These are phyloP conservation scores for Dentipellis fragilis DNA, from an alignment of 768 basidiomycete species.

Conservation along the genomic window DNA sequence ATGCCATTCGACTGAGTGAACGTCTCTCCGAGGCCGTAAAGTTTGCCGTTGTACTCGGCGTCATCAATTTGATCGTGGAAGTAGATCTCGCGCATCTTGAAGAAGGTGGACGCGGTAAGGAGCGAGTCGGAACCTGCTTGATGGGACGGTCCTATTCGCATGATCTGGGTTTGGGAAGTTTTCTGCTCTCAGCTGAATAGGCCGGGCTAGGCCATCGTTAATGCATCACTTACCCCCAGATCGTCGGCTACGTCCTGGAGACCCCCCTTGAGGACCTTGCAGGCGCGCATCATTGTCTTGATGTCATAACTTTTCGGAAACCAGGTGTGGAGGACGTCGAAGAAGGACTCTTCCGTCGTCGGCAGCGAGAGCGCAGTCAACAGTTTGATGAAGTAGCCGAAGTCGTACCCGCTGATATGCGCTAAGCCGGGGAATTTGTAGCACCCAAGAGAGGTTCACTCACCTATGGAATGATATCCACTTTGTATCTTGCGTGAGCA, in stretches of 20 bases:
- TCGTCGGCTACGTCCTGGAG: constrained; percentile 95
- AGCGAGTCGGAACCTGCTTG: constrained; percentile 98
- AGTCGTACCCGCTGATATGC: constrained; percentile 82
- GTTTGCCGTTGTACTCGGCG: constrained; percentile 67
- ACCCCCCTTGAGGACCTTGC: constrained; percentile 75
- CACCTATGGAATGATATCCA: constrained; percentile 99
- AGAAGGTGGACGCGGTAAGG: constrained; percentile 87
- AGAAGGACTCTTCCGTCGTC: constrained; percentile 82
- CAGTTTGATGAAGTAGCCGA: constrained; percentile 95
- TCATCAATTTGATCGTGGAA: constrained; percentile 89
- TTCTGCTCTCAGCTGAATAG: constrained; percentile 1
- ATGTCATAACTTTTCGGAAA: constrained; percentile 97
- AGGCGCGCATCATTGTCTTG: constrained; percentile 89
- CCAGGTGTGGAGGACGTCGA: constrained; percentile 80
- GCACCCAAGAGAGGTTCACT: constrained; percentile 20
- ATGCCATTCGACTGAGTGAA: constrained; percentile 61
- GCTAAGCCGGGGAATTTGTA: neutral
- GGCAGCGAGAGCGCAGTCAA: constrained; percentile 82
- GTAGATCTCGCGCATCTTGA: constrained; percentile 89
- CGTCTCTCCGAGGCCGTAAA: constrained; percentile 78
- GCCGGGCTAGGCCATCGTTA: neutral
- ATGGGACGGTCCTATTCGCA: constrained; percentile 83
- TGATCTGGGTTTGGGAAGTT: constrained; percentile 41
- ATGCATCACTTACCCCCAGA: constrained; percentile 60
- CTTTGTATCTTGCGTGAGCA: constrained; percentile 76